These are phyloP conservation scores for Aspergillus nidulans DNA, from an alignment of 495 filamentous ascomycete species.

Conservation along the genomic window DNA sequence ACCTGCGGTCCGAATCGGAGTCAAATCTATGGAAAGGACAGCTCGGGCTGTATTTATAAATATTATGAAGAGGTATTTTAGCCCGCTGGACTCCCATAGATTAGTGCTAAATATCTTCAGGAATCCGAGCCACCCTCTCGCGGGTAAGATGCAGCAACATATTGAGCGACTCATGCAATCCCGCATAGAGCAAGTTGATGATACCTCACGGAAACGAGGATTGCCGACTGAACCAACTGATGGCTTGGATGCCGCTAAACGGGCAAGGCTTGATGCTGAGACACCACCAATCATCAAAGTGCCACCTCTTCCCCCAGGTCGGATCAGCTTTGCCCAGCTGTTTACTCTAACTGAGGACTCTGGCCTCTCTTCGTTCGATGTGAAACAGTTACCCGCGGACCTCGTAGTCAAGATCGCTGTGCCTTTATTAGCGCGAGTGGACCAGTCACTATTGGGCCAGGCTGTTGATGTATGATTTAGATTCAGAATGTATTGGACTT, in stretches of 20 bases:
- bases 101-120: conserved; percentile 36
- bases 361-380: conserved; percentile 74
- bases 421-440: conserved; percentile 60
- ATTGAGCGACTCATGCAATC: conserved; percentile 72
- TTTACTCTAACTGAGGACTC: conserved; percentile 78
- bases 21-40: conserved; percentile 93
- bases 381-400: conserved; percentile 66
- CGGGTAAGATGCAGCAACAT: conserved; percentile 72
- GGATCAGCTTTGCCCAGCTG: conserved; percentile 69
- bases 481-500: neutral
- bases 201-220: conserved; percentile 67
- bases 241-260: conserved; percentile 64
- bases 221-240: conserved; percentile 62
- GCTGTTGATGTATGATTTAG: conserved; percentile 54
- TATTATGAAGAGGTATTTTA: conserved; percentile 63
- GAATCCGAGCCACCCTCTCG: conserved; percentile 64
- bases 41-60: conserved; percentile 76
- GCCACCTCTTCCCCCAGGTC: conserved; percentile 66
- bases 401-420: conserved; percentile 74
- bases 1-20: conserved; percentile 68
- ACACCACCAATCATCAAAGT: conserved; percentile 49
- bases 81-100: neutral
- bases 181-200: conserved; percentile 68
- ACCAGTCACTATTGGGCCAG: conserved; percentile 58
- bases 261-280: conserved; percentile 60